Evolutionary conservation across 2,329 filamentous ascomycete species (phyloP).

Genomic region (Thermoascus crustaceus): DNA sequence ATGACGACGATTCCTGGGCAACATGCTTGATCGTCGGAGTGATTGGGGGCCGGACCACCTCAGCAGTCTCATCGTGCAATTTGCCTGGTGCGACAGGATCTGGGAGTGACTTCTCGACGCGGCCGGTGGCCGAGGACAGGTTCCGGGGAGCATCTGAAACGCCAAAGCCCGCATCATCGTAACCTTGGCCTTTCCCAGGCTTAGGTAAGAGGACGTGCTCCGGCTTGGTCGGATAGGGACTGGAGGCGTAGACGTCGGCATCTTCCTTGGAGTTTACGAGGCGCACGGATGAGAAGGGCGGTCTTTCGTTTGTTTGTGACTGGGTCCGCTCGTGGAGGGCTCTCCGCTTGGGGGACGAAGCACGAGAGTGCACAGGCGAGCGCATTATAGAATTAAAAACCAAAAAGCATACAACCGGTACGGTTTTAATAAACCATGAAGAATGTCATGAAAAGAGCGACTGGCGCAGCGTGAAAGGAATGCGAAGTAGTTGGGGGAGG

Average conservation of each 20-base stretch:
- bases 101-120: conserved; percentile 21
- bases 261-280: conserved; percentile 30
- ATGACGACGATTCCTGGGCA: conserved; percentile 22
- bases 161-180: conserved; percentile 23
- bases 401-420: conserved; percentile 11
- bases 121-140: conserved; percentile 23
- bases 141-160: conserved; percentile 23
- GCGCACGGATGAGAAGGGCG: conserved; percentile 30
- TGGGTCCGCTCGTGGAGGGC: conserved; percentile 40
- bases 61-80: neutral
- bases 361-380: conserved; percentile 20
- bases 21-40: conserved; percentile 33
- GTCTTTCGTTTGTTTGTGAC: conserved; percentile 38
- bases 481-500: no score
- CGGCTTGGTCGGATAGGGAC: conserved; percentile 41
- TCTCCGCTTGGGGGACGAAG: conserved; percentile 30
- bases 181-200: conserved; percentile 30
- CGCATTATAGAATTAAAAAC: conserved; percentile 28
- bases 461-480: conserved; percentile 8
- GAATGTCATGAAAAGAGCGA: no score
- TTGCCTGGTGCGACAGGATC: conserved; percentile 12
- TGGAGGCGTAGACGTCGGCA: conserved; percentile 32
- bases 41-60: conserved; percentile 21
- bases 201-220: conserved; percentile 38
- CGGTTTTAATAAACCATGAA: no score